These are phyloP conservation scores for Magnaporthiopsis rhizophila DNA, from an alignment of 2,329 filamentous ascomycete species.

Conservation along the genomic window DNA sequence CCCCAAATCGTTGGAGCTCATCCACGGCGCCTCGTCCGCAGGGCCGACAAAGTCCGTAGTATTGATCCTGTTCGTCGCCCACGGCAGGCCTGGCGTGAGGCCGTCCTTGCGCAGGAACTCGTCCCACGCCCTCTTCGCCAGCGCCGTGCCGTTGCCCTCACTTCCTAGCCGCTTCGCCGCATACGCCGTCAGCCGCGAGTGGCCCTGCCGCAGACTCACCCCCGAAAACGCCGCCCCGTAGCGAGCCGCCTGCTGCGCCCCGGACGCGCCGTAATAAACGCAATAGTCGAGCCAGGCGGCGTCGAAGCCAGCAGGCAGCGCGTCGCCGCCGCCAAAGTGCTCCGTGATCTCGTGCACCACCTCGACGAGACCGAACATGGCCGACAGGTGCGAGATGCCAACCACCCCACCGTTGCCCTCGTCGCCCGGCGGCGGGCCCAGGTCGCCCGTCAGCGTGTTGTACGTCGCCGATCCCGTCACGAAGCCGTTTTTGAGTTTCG, in stretches of 20 bases:
- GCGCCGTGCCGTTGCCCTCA: slow-evolving; percentile 31
- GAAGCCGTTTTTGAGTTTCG: slow-evolving; percentile 48
- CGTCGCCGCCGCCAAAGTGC: slow-evolving; percentile 32
- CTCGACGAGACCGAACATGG: slow-evolving; percentile 51
- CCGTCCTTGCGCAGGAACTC: slow-evolving; percentile 45
- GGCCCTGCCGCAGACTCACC: slow-evolving; percentile 43
- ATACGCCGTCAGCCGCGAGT: slow-evolving; percentile 51
- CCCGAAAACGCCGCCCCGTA: slow-evolving; percentile 41
- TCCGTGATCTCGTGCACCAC: slow-evolving; percentile 47
- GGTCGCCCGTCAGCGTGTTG: slow-evolving; percentile 37
- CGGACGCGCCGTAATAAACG: slow-evolving; percentile 44
- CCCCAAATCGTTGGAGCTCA: slow-evolving; percentile 48
- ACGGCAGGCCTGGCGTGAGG: slow-evolving; percentile 27
- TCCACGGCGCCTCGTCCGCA: slow-evolving; percentile 48
- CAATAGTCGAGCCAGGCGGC: slow-evolving; percentile 53
- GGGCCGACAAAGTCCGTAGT: slow-evolving; percentile 36
- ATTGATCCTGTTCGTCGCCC: slow-evolving; percentile 29
- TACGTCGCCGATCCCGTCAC: slow-evolving; percentile 48
- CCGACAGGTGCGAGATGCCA: slow-evolving; percentile 45
- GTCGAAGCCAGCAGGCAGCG: slow-evolving; percentile 38
- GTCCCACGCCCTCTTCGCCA: slow-evolving; percentile 43
- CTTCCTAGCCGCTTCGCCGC: slow-evolving; percentile 28
- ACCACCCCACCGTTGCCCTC: slow-evolving; percentile 42
- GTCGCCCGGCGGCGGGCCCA: slow-evolving; percentile 44
- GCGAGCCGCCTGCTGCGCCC: slow-evolving; percentile 40